Evolutionary conservation across 177 flowering plant genomes (phyloP), one percentile per base, ranked within the genome.

Genomic region (Tripterygium wilfordii): DNA sequence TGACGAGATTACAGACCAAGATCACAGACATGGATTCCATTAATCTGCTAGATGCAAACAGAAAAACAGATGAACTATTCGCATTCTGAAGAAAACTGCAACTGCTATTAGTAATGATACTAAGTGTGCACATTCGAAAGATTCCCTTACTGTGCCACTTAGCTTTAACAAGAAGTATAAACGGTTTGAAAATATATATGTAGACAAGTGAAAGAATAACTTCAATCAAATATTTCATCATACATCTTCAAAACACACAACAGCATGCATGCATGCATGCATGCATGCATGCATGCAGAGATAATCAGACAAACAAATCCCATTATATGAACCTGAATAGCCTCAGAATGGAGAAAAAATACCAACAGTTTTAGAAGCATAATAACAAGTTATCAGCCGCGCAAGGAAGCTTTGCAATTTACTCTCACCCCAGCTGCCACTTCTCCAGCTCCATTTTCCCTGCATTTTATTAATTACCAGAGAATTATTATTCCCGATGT

Each of bases 291-390:
- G 36, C 19, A 49, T 29, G 23, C n/a, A n/a, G n/a, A n/a, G n/a
- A n/a, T n/a, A n/a, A n/a, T n/a, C n/a, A n/a, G n/a, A n/a, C n/a
- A 42, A 42, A 44, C 21, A 22, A 28, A 49, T 49, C 30, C 16
- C 8, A 22, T 36, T 21, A 24, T 22, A 50, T 21, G 30, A 29
- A 50, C 10, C 46, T 26, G 12, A 45, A 60, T 22, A 13, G 48
- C 54, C 35, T 53, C 42, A 53, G 54, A 54, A 42, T 10, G 64
- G 42, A 39, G 31, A 53, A 32, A 46, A 60, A 42, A 35, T 23
- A 30, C 12, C 20, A 48, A 53, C 40, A 61, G 19, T 59, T 27
- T 23, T 45, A 42, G 54, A 52, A 59, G 37, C 45, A 36, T 5
- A 36, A 21, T 20, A 19, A 38, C 5, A 39, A 41, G 14, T 31